Base-by-base conservation (phyloP, 2,329 filamentous ascomycete genomes). In the Monosporascus sp. region DNA sequence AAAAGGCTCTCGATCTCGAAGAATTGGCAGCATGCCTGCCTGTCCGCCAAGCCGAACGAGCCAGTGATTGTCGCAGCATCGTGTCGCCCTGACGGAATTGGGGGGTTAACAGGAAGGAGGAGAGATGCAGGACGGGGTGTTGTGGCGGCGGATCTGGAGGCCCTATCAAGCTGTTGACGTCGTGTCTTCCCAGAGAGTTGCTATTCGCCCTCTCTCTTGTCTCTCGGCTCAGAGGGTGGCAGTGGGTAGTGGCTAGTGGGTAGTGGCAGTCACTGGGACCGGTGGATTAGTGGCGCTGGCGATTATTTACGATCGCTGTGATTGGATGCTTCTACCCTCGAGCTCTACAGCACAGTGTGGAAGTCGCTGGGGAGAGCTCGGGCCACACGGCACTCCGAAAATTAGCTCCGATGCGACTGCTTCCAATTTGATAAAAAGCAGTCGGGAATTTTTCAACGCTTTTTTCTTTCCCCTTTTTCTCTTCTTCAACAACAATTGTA, bases 1-100 rank as follows among this genome's bases (percentile, higher is more conserved):
- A 83, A 79, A 99, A 96, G 67, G 88, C 78, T 76, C 91, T 85
- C 72, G 84, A 78, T 76, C 91, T 85, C 72, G 84, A 80, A 74
- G 82, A 82, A 71, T 73, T 75, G 71, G 74, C 75, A 68, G 75
- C 75, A 68, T 77, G 79, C 70, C 77, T 78, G 74, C 80, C 75
- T 66, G 79, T 79, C 80, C 82, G 82, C 79, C 82, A 82, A 75
- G 82, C 79, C 78, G 83, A 84, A 76, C 82, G 82, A 74, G 81
- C 81, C 71, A 86, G 74, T 74, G 81, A 77, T 70, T 84, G 80
- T 79, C 83, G 81, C 74, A 86, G 78, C 83, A 86, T 86, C 74
- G 77, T 84, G 73, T 77, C 78, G 78, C 78, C 78, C 77, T 75
- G 76, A 78, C 76, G 75, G 76, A 61, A 70, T 68, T 67, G 65